Evolutionary conservation across 306 rosid species (phyloP), one percentile per base, ranked within the genome.

Genomic region (Vigna hirtella): DNA sequence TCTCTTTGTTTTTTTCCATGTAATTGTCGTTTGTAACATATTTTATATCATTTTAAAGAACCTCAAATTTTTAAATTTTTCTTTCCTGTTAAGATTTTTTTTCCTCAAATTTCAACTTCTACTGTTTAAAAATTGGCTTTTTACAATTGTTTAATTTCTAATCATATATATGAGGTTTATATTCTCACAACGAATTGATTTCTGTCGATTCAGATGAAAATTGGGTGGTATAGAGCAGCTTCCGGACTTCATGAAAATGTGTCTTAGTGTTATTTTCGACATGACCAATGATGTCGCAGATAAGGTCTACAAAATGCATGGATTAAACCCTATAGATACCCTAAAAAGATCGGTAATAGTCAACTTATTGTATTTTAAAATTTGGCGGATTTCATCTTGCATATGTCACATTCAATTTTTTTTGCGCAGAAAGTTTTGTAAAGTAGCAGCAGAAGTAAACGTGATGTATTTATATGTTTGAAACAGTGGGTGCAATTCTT

Each of bases 401-500:
- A 5, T 20, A 20, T 32, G 36, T 32, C 36, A 4, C 36, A 5
- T 20, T 80, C 57, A 6, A 16, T 22, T 22, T 10, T 56, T 9
- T 22, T 22, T 0, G 9, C 20, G 30, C 20, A 9, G 34, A 30
- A 30, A 30, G 34, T 30, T 58, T 11, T 58, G 18, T 7, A 34
- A 66, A 57, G 2, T 8, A 77, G 12, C 11, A 13, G 2, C 22
- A 59, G 15, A 34, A 5, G 38, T 4, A 34, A 34, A 5, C 5
- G 4, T 57, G 8, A 10, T 4, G 2, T 36, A 59, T 16, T 12
- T 36, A 5, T 42, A 40, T 24, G 56, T 18, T 0, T 70, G 69
- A 42, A 80, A 53, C 88, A 84, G 91, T 89, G 96, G 96, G 77
- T 52, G 47, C 66, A 9, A 68, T 56, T 86, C 22, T 70, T 79